Evolutionary conservation across 768 basidiomycete species (phyloP).

Genomic region (Inosperma sp.): DNA sequence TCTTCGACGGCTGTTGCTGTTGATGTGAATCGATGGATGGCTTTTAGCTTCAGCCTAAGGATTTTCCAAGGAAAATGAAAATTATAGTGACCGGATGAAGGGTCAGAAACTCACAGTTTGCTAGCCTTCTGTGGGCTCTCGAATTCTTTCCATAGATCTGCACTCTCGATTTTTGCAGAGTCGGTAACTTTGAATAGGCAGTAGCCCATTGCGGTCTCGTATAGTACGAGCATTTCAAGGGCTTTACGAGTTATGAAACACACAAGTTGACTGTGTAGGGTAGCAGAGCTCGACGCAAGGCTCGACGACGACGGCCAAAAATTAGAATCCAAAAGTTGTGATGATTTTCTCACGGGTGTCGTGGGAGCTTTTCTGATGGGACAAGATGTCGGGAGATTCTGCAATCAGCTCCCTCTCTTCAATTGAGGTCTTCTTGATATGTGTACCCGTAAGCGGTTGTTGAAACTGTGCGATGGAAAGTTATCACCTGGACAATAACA

Average conservation of each 20-base stretch:
- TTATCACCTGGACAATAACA: no score
- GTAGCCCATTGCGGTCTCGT: slow-evolving; percentile 95
- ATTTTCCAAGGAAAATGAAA: neutral
- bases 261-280: no score
- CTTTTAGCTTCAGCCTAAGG: slow-evolving; percentile 84
- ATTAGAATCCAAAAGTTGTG: no score
- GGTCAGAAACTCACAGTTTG: slow-evolving; percentile 64
- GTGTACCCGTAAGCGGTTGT: no score
- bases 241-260: no score
- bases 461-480: no score
- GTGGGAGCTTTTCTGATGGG: neutral
- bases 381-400: slow-evolving; percentile 4
- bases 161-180: slow-evolving; percentile 79
- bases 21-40: slow-evolving; percentile 92
- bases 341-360: neutral
- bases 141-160: slow-evolving; percentile 89
- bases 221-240: slow-evolving; percentile 83
- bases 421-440: no score
- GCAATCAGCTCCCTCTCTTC: no score
- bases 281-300: no score
- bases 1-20: slow-evolving; percentile 98
- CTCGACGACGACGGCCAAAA: no score
- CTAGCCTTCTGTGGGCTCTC: slow-evolving; percentile 88
- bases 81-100: neutral
- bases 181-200: slow-evolving; percentile 96